These are phyloP conservation scores for Noccaea bulbosa DNA, from an alignment of 345 rosid genomes.

Conservation along the genomic window DNA sequence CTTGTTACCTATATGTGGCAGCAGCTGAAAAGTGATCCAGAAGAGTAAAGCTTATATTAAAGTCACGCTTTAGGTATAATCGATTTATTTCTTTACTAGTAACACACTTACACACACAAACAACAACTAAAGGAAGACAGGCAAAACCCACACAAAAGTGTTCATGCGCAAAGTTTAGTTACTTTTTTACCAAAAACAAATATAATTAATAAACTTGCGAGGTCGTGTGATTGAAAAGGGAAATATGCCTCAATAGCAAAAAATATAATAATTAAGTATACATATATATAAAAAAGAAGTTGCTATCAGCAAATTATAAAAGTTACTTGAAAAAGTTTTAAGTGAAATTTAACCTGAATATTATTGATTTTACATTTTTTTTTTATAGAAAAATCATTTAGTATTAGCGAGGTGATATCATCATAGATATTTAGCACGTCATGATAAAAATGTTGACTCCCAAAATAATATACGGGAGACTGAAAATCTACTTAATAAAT, in stretches of 20 bases:
- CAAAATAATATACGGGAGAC: too few relatives aligned
- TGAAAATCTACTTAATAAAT: background rate
- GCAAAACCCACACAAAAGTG: background rate
- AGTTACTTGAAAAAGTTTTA: background rate
- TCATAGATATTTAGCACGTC: background rate
- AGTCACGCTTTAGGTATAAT: slow-evolving; percentile 11
- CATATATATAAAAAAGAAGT: background rate
- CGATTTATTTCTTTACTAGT: slow-evolving; percentile 16
- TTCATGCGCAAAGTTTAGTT: slow-evolving; percentile 20
- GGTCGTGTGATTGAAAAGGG: slow-evolving; percentile 14
- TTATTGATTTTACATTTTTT: background rate
- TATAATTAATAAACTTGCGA: slow-evolving; percentile 2
- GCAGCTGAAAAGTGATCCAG: slow-evolving; percentile 39
- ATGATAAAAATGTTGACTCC: background rate
- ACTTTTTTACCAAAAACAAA: slow-evolving; percentile 20
- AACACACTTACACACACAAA: background rate
- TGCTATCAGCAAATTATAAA: background rate
- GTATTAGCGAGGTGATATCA: background rate
- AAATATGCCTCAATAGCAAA: background rate
- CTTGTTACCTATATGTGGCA: slow-evolving; percentile 47
- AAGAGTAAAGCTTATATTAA: slow-evolving; percentile 4
- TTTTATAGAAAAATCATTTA: background rate
- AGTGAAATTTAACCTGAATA: background rate
- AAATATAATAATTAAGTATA: background rate
- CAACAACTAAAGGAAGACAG: background rate